Evolutionary conservation across 306 rosid genomes (phyloP).

Genomic region (Carpinus viminea): DNA sequence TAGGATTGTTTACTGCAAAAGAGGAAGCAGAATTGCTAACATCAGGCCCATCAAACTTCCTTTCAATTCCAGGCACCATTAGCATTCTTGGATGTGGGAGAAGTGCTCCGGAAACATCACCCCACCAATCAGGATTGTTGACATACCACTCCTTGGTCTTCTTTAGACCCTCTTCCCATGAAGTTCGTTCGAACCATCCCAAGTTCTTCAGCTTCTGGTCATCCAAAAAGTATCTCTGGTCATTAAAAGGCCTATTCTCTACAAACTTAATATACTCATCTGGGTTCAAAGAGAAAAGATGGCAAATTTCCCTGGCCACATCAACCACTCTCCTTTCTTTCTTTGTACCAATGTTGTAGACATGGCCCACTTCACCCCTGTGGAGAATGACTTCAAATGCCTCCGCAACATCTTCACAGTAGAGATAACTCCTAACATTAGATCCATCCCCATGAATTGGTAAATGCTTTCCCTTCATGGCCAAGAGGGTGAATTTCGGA

Average conservation of each 20-base stretch:
- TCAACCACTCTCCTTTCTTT: conserved; percentile 61
- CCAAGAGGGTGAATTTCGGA: conserved; percentile 59
- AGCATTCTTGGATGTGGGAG: conserved; percentile 67
- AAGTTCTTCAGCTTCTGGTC: conserved; percentile 53
- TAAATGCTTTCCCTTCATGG: conserved; percentile 54
- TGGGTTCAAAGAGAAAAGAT: conserved; percentile 42
- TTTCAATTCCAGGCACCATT: conserved; percentile 53
- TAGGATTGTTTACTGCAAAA: conserved; percentile 20
- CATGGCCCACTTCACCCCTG: conserved; percentile 62
- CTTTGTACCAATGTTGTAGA: conserved; percentile 63
- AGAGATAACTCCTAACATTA: conserved; percentile 61
- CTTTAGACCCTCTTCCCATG: conserved; percentile 56
- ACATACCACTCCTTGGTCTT: conserved; percentile 61
- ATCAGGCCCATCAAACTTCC: conserved; percentile 33
- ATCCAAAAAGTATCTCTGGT: conserved; percentile 57
- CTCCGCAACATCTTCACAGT: conserved; percentile 63
- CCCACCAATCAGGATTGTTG: conserved; percentile 60
- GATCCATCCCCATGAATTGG: conserved; percentile 71
- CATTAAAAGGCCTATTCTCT: conserved; percentile 59
- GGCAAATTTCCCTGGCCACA: conserved; percentile 59
- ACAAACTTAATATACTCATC: conserved; percentile 45
- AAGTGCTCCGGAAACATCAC: conserved; percentile 66
- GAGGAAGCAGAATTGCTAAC: not conserved
- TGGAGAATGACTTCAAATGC: conserved; percentile 65
- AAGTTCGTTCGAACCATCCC: conserved; percentile 55